phyloP scores from a whole-genome alignment of 768 basidiomycete genomes.

The Suillus americanus region DNA sequence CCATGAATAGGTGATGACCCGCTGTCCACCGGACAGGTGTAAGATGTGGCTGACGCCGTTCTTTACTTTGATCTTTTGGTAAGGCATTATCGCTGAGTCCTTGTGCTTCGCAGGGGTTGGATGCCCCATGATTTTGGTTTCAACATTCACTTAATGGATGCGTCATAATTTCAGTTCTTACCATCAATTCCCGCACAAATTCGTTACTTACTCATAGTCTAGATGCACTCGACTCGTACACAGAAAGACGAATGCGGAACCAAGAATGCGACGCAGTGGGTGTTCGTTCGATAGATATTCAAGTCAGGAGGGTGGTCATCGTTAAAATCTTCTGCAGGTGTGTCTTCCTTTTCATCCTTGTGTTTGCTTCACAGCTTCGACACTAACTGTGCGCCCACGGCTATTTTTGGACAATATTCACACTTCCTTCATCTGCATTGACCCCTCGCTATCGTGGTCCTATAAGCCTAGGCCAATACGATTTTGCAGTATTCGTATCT shows the following conservation, averaged over 20 bases:
- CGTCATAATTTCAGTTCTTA: neutral
- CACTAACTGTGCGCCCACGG: no score
- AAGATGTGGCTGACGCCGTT: neutral
- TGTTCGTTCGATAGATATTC: neutral
- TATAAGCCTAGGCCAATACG: no score
- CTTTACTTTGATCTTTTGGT: neutral
- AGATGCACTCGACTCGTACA: neutral
- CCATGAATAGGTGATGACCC: neutral
- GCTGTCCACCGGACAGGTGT: neutral
- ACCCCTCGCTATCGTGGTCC: no score
- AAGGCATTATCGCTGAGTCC: neutral
- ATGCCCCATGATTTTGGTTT: neutral
- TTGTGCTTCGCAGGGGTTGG: neutral
- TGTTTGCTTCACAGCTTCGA: no score
- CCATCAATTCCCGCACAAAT: neutral
- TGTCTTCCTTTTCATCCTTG: neutral
- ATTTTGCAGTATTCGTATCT: no score
- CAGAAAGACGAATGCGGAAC: neutral
- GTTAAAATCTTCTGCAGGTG: neutral
- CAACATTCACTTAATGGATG: neutral
- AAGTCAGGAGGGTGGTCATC: neutral
- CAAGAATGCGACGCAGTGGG: neutral
- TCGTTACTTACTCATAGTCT: neutral
- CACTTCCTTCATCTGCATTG: no score
- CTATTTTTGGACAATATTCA: no score